Conservation (phyloP, 176 grass and related monocot species). For the Avena insularis region DNA sequence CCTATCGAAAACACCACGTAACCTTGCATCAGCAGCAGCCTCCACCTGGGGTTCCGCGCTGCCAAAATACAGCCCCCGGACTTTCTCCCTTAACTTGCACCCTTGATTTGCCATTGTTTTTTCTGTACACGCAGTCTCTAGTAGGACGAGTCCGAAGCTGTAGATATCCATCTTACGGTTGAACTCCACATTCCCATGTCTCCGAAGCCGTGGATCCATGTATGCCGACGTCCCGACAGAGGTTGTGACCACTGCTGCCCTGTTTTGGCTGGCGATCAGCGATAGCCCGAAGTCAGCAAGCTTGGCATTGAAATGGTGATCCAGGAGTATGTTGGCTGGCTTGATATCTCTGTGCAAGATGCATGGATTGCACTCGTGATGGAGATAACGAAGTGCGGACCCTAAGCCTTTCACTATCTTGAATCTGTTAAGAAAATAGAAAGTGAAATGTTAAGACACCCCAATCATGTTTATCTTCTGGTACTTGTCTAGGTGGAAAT, state of each 20-base stretch:
- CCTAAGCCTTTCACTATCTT: not conserved
- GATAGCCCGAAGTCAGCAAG: slow-evolving; percentile 18
- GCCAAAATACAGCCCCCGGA: not conserved
- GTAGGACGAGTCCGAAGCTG: slow-evolving; percentile 12
- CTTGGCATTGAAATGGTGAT: not conserved
- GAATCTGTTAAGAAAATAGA: not conserved
- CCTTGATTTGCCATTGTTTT: too few relatives aligned
- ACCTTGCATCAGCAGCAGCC: not conserved
- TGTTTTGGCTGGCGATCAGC: not conserved
- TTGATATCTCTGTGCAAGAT: slow-evolving; percentile 26
- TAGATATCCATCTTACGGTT: not conserved
- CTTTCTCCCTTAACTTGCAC: not conserved
- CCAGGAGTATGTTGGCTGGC: not conserved
- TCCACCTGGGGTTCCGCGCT: not conserved
- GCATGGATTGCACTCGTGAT: not conserved
- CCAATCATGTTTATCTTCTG: too few relatives aligned
- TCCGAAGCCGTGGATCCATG: not conserved
- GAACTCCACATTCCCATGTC: not conserved
- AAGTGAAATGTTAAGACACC: not conserved
- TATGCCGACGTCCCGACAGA: not conserved
- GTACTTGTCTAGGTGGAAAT: not conserved
- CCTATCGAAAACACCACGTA: not conserved
- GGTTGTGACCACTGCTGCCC: not conserved
- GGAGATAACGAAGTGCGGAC: not conserved
- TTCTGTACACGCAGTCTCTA: not conserved